phyloP scores from a whole-genome alignment of 768 basidiomycete species.

The Psilocybe tampanensis region DNA sequence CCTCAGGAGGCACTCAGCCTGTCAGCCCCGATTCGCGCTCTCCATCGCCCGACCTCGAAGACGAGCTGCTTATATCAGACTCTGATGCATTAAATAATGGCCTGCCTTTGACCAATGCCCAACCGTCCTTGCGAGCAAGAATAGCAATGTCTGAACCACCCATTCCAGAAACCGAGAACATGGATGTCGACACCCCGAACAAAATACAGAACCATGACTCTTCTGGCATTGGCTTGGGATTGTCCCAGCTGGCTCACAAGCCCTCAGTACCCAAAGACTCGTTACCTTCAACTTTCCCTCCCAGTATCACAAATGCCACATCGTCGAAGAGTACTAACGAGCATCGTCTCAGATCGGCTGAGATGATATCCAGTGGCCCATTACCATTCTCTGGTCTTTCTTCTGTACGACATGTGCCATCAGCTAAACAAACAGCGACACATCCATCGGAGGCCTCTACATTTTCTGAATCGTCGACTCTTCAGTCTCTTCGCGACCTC shows the following conservation, averaged over 20 bases:
- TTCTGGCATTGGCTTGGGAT: neutral
- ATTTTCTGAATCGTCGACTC: conserved; percentile 2
- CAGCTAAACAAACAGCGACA: neutral
- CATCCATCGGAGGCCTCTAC: neutral
- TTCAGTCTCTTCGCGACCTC: conserved; percentile 22
- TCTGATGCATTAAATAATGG: neutral
- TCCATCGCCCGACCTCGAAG: conserved; percentile 2
- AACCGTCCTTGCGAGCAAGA: conserved; percentile 14
- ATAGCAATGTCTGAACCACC: conserved; percentile 4
- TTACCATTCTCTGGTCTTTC: neutral
- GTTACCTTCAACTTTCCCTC: neutral
- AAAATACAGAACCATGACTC: neutral
- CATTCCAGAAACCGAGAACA: neutral
- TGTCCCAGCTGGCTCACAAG: too few species aligned
- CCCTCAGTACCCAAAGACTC: neutral
- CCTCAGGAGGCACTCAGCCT: conserved; percentile 19
- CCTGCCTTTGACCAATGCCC: conserved; percentile 3
- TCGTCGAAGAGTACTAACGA: neutral
- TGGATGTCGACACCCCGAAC: neutral
- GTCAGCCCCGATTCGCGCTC: conserved; percentile 2
- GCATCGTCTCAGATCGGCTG: neutral
- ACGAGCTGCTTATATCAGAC: conserved; percentile 2
- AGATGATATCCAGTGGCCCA: neutral
- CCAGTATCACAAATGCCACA: neutral
- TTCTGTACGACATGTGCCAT: neutral